These are phyloP conservation scores for Pinus taeda DNA, from an alignment of 75 land plant genomes.

Conservation along the genomic window DNA sequence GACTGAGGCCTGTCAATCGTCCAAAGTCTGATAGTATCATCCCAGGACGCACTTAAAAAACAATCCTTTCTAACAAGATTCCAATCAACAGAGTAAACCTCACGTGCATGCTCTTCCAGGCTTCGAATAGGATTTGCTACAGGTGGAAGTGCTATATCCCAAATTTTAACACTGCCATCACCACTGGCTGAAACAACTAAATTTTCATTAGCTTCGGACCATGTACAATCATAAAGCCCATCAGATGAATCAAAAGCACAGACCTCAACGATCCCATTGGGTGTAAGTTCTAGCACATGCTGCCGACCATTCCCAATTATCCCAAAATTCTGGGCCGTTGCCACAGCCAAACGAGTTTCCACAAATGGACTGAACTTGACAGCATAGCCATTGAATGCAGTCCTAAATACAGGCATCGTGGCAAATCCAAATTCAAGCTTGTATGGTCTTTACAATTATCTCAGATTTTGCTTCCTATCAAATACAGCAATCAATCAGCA, in stretches of 20 bases:
- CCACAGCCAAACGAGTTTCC: slow-evolving; percentile 84
- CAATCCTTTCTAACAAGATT: slow-evolving; percentile 85
- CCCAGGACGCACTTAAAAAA: slow-evolving; percentile 87
- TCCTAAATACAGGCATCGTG: slow-evolving; percentile 84
- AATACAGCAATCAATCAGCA: not conserved
- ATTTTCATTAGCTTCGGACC: slow-evolving; percentile 92
- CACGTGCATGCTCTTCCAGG: slow-evolving; percentile 82
- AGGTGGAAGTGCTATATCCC: slow-evolving; percentile 75
- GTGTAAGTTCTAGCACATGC: slow-evolving; percentile 78
- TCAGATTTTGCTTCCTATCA: not conserved
- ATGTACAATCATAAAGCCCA: slow-evolving; percentile 84
- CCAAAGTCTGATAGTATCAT: slow-evolving; percentile 94
- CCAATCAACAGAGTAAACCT: slow-evolving; percentile 81
- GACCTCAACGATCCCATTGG: slow-evolving; percentile 46
- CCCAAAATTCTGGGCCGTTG: slow-evolving; percentile 95
- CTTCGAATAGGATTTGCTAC: slow-evolving; percentile 72
- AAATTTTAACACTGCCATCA: slow-evolving; percentile 90
- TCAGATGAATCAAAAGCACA: slow-evolving; percentile 80
- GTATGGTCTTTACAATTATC: not conserved
- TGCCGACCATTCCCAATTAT: slow-evolving; percentile 94
- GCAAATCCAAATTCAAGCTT: not conserved
- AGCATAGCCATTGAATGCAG: slow-evolving; percentile 92
- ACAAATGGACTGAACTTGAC: slow-evolving; percentile 93
- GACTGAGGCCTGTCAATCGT: slow-evolving; percentile 67
- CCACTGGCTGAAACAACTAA: slow-evolving; percentile 85